Base-by-base conservation (phyloP, 2,329 filamentous ascomycete genomes). In the Pseudomassariella vexata region DNA sequence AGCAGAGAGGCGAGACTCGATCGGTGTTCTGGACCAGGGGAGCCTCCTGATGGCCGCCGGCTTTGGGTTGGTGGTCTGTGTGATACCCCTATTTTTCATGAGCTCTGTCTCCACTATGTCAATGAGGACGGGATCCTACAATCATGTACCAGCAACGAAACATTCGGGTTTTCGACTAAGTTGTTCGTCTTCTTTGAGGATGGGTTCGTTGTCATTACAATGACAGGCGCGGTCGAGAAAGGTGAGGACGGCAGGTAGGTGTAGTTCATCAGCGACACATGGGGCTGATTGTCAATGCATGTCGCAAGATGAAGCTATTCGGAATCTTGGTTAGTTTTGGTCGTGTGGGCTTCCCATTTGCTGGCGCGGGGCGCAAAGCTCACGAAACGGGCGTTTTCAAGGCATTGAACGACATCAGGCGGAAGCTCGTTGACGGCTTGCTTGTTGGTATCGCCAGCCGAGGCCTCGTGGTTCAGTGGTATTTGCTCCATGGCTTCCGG, bases 191-290 rank as follows among this genome's bases (percentile, higher is more conserved):
- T 92, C 47, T 79, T 82, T 21, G 82, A 86, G 35, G 78, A 75
- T 1, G 81, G 78, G 47, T 87, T 87, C 27, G 84, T 94, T 35
- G 92, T 96, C 84, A 90, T 89, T 69, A 96, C 83, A 53, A 96
- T 94, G 42, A 88, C 83, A n/a, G 87, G 82, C n/a, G 66, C 62
- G 31, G 71, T 53, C 23, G 76, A 73, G 59, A 79, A 82, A 23
- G 79, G 80, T 11, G 84, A 85, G 5, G 73, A 79, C 23, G 88
- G 83, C 15, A 98, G 82, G 63, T 95, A 96, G 53, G 92, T 96
- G 68, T 96, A 96, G 68, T 94, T 95, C 92, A 98, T 98, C 44
- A 98, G 78, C 22, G 88, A 94, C 45, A 96, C 86, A 57, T 96
- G 87, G 8, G 92, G 92, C 42, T 79, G 70, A 51, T 92, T 83